phyloP scores from a whole-genome alignment of 2,329 filamentous ascomycete genomes.

The Talaromyces sp. region DNA sequence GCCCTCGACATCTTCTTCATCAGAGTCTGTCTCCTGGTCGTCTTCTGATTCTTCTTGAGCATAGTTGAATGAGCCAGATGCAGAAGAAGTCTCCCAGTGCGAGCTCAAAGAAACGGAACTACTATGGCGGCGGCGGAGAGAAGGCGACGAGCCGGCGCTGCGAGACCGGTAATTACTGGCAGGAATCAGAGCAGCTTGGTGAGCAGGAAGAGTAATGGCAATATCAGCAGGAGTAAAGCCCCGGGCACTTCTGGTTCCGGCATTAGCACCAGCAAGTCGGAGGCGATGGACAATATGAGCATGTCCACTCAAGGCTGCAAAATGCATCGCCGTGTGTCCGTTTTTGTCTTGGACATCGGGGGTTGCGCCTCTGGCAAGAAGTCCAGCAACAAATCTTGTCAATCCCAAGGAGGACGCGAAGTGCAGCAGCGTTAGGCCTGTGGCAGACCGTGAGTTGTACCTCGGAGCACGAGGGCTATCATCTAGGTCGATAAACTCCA shows the following conservation, averaged over 20 bases:
- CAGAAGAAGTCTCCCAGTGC: slow-evolving; percentile 57
- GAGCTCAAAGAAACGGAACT: slow-evolving; percentile 65
- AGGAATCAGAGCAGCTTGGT: slow-evolving; percentile 59
- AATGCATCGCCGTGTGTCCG: slow-evolving; percentile 77
- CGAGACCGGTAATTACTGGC: slow-evolving; percentile 62
- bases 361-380: slow-evolving; percentile 73
- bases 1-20: slow-evolving; percentile 19
- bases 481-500: slow-evolving; percentile 76
- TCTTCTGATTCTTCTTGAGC: slow-evolving; percentile 38
- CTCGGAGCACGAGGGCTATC: slow-evolving; percentile 64
- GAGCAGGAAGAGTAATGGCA: slow-evolving; percentile 60
- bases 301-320: slow-evolving; percentile 73
- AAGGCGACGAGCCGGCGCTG: slow-evolving; percentile 56
- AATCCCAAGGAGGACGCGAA: slow-evolving; percentile 72
- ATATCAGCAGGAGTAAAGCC: slow-evolving; percentile 69
- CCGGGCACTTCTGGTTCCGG: slow-evolving; percentile 63
- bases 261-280: slow-evolving; percentile 68
- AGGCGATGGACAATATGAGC: slow-evolving; percentile 71
- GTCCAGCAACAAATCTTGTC: slow-evolving; percentile 68
- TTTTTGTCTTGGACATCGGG: slow-evolving; percentile 70
- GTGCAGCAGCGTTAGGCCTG: slow-evolving; percentile 77
- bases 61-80: slow-evolving; percentile 42
- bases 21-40: slow-evolving; percentile 20
- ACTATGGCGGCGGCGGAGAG: slow-evolving; percentile 51
- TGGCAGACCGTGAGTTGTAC: slow-evolving; percentile 61